These are phyloP conservation scores for Galerina sulciceps DNA, from an alignment of 768 basidiomycete species.

Conservation along the genomic window DNA sequence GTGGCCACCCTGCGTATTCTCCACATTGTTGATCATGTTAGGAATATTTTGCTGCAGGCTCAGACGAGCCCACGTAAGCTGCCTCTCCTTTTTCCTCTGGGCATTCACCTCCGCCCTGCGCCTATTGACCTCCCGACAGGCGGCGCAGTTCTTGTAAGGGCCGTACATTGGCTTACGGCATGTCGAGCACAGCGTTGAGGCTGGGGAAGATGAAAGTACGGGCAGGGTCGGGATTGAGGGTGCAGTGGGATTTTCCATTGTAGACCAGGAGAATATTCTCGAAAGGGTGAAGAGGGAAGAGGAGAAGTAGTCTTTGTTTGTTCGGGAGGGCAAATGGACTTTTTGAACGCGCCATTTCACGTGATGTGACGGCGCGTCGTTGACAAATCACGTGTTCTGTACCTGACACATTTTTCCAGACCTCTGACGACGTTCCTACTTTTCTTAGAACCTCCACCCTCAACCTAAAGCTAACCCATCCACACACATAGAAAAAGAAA, in stretches of 20 bases:
- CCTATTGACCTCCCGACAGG: conserved; percentile 2
- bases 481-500: not conserved
- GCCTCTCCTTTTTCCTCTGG: not conserved
- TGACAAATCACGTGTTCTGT: not conserved
- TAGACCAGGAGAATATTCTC: not conserved
- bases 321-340: no score
- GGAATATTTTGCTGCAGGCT: not conserved
- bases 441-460: no score
- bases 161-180: not conserved
- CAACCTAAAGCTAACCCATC: no score
- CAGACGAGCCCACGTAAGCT: not conserved
- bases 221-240: not conserved
- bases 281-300: not conserved
- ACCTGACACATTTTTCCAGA: not conserved
- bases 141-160: conserved; percentile 9
- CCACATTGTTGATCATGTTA: not conserved
- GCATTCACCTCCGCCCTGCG: not conserved
- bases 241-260: not conserved
- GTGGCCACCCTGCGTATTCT: not conserved
- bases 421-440: not conserved
- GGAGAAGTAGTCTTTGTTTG: not conserved
- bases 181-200: not conserved
- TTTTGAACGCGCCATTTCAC: not conserved
- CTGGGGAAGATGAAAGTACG: not conserved
- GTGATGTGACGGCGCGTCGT: conserved; percentile 6